Evolutionary conservation across 2,329 filamentous ascomycete species (phyloP), one percentile per base, ranked within the genome.

Genomic region (Phaeosphaeria sp.): DNA sequence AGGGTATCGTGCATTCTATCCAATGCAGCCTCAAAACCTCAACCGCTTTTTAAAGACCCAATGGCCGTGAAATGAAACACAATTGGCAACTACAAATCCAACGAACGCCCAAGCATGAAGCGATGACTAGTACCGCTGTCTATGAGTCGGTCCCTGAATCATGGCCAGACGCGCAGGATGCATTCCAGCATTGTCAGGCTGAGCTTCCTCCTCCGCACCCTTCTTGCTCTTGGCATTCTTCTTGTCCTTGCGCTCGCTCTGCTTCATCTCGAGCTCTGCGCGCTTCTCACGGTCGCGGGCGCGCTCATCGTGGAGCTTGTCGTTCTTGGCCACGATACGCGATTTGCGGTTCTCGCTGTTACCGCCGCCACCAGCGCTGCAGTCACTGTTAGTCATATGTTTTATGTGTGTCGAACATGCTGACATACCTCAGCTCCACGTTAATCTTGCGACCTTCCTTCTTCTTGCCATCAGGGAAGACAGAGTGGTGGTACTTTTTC

Each of bases 321-420:
- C 82, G 80, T 98, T 97, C 86, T 97, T 97, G 56, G 85, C 85
- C 70, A 86, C 84, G 76, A 98, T 92, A 81, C 93, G 95, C 56
- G 89, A 85, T 73, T 86, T 87, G 63, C 94, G 84, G 55, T 83
- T 80, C 63, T 88, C 83, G 46, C 87, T 91, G 76, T 93, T 96
- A 60, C 89, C 89, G 59, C 94, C 94, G 42, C 93, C 93, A 51
- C 93, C 93, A 57, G 91, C 93, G 66, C 90, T 92, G 30, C 44
- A 25, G 24, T 18, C 8, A 20, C 1, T 25, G 62, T 59, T 47
- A 58, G 22, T 25, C 42, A 15, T 7, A 13, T 36, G 2, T n/a
- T n/a, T 7, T 15, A 36, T 20, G 11, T 13, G 36, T 17, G 13
- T n/a, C n/a, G 13, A 39, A n/a, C n/a, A 7, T 39, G 36, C 4